Conservation (phyloP, 345 rosid genomes). For the Eucalyptus camaldulensis region DNA sequence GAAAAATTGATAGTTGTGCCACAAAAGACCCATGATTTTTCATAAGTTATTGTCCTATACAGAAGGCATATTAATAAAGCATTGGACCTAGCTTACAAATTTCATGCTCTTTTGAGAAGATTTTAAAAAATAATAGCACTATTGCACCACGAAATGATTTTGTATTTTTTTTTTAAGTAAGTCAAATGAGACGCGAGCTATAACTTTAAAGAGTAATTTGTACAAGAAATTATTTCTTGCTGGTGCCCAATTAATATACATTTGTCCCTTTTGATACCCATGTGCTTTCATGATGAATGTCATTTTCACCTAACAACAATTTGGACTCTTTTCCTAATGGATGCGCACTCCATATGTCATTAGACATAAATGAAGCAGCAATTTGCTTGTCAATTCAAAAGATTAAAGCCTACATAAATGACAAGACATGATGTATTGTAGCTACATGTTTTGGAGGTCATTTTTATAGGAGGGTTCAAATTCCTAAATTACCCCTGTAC, state of each 20-base stretch:
- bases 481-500: neutral
- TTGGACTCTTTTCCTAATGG: neutral
- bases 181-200: fast-evolving
- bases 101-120: neutral
- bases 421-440: neutral
- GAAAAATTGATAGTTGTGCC: neutral
- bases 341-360: neutral
- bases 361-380: neutral
- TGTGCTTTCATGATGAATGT: neutral
- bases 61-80: neutral
- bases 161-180: neutral
- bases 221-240: neutral
- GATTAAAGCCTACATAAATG: neutral
- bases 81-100: neutral
- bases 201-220: fast-evolving
- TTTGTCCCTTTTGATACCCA: neutral
- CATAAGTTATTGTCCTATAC: neutral
- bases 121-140: neutral
- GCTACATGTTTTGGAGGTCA: neutral
- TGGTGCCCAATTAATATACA: neutral
- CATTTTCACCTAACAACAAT: neutral
- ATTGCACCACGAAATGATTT: fast-evolving
- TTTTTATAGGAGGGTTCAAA: neutral
- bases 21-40: neutral
- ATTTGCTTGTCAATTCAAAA: neutral